Evolutionary conservation across 192 early-diverging fungal genomes (phyloP).

Genomic region (Bifiguratus adelaidae): DNA sequence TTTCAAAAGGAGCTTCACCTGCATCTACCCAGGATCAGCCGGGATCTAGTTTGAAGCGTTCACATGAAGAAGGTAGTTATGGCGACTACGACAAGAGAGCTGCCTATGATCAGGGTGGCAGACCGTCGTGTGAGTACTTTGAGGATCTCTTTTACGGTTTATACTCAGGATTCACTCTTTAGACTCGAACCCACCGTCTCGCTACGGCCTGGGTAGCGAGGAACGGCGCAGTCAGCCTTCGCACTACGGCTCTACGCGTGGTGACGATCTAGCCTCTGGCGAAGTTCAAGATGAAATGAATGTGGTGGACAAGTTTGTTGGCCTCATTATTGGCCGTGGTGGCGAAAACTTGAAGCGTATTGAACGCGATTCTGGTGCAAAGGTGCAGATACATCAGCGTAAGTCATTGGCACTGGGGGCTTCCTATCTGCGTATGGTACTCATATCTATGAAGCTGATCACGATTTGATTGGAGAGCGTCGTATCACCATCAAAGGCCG

Average conservation of each 20-base stretch:
- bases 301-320: constrained; percentile 57
- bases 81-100: constrained; percentile 21
- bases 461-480: too few relatives aligned
- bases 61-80: constrained; percentile 13
- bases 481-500: constrained; percentile 36
- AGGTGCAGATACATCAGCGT: constrained; percentile 76
- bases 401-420: too few relatives aligned
- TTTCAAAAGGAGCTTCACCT: constrained; percentile 28
- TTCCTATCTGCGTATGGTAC: constrained; percentile 12
- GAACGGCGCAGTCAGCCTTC: constrained; percentile 13
- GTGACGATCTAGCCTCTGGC: constrained; percentile 19
- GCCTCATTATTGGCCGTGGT: constrained; percentile 69
- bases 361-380: constrained; percentile 57
- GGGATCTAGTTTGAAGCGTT: constrained; percentile 7
- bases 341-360: constrained; percentile 74
- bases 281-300: constrained; percentile 14
- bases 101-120: constrained; percentile 25
- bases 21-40: constrained; percentile 6
- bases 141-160: not conserved
- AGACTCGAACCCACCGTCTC: constrained; percentile 11
- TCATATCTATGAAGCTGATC: too few relatives aligned
- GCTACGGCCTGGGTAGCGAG: constrained; percentile 24
- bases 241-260: constrained; percentile 13
- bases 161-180: not conserved
- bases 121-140: constrained; percentile 5